Evolutionary conservation across 176 grass and related monocot genomes (phyloP).

Genomic region (Aegilops speltoides): DNA sequence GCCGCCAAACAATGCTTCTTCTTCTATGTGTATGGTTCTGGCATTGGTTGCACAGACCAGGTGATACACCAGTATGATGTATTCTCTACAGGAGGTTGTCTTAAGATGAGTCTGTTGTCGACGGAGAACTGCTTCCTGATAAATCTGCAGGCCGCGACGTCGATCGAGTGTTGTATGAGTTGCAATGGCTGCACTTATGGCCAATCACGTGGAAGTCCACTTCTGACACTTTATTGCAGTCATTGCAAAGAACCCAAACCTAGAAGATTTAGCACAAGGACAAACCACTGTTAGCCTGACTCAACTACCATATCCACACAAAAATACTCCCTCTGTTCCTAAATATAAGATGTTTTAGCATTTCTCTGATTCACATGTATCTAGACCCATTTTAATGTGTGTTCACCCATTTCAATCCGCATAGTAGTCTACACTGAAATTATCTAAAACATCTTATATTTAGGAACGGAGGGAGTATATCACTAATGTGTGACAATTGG

Average conservation of each 20-base stretch:
- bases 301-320: neutral
- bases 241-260: conserved; percentile 95
- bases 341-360: no score
- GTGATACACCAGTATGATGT: neutral
- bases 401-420: no score
- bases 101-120: conserved; percentile 40
- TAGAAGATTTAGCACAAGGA: conserved; percentile 21
- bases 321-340: no score
- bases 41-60: neutral
- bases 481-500: neutral
- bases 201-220: conserved; percentile 87
- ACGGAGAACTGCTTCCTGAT: conserved; percentile 33
- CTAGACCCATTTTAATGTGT: no score
- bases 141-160: conserved; percentile 51
- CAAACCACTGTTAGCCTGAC: neutral
- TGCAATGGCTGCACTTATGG: conserved; percentile 84
- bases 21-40: conserved; percentile 26
- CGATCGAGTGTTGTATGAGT: conserved; percentile 75
- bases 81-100: conserved; percentile 38
- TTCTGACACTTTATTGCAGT: conserved; percentile 88
- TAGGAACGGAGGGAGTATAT: neutral
- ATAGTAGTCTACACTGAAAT: no score
- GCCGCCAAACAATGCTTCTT: conserved; percentile 21
- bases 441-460: no score
- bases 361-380: no score